A percentile compares a stretch with the other conserved stretches of the same genome.
These are phyloP conservation scores for Phytophthora brassicae DNA, from an alignment of 352 stramenopile species.

Conservation along the genomic window DNA sequence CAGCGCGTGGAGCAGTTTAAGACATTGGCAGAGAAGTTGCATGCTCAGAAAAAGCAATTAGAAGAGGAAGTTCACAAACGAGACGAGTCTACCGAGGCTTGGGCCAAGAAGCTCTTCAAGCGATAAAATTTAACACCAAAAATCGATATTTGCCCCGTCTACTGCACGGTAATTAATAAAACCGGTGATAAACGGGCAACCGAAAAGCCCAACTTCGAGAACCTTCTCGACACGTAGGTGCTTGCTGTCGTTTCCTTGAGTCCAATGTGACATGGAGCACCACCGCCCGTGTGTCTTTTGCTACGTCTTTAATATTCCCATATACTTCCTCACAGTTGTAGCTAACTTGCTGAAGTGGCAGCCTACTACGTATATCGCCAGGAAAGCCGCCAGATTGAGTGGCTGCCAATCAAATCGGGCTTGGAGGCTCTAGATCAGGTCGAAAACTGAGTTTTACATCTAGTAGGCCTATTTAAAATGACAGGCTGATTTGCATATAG, in stretches of 20 bases:
- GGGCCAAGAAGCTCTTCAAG: conserved; percentile 27
- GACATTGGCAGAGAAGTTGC: conserved; percentile 17
- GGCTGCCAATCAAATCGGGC: conserved; percentile 7
- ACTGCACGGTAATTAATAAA: conserved; percentile 7
- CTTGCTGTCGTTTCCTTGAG: too few relatives aligned
- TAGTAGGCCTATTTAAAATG: neutral
- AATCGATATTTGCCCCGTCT: conserved; percentile 21
- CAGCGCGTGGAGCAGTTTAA: conserved; percentile 26
- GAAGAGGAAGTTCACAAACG: conserved; percentile 27
- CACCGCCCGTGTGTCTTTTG: too few relatives aligned
- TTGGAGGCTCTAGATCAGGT: too few relatives aligned
- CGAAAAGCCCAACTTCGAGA: too few relatives aligned
- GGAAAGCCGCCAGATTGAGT: conserved; percentile 12
- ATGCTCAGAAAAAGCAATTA: conserved; percentile 33
- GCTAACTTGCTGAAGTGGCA: too few relatives aligned
- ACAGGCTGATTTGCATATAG: neutral
- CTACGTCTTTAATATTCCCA: too few relatives aligned
- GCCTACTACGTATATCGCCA: too few relatives aligned
- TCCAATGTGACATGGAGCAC: too few relatives aligned
- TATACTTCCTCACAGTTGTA: too few relatives aligned
- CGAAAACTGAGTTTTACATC: neutral
- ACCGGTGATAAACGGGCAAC: too few relatives aligned
- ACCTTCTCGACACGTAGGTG: conserved; percentile 31
- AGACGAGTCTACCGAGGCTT: conserved; percentile 27
- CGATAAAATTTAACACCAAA: too few relatives aligned